These are phyloP conservation scores for Penicillium coffeae DNA, from an alignment of 495 filamentous ascomycete species.

Conservation along the genomic window DNA sequence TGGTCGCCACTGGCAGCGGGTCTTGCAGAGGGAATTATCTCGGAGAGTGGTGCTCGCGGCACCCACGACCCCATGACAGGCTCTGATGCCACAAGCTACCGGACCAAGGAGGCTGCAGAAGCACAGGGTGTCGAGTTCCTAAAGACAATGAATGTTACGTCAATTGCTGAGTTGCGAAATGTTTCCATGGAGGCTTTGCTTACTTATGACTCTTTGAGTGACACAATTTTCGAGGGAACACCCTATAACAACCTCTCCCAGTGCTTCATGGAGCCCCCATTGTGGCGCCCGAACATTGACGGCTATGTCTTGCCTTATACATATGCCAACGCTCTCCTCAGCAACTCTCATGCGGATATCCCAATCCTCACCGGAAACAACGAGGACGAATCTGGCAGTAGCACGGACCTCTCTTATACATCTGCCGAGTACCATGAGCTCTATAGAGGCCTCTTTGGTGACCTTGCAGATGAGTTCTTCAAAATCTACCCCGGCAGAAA, in stretches of 20 bases:
- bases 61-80: constrained; percentile 13
- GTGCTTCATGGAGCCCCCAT: constrained; percentile 9
- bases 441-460: constrained; percentile 6
- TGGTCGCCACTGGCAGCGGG: constrained; percentile 10
- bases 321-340: constrained; percentile 5
- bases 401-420: not conserved
- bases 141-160: not conserved
- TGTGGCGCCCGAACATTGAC: constrained; percentile 15
- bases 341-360: constrained; percentile 10
- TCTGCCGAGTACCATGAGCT: constrained; percentile 7
- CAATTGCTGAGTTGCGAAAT: not conserved
- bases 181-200: not conserved
- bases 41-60: constrained; percentile 17
- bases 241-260: constrained; percentile 8
- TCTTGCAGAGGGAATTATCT: constrained; percentile 8
- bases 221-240: constrained; percentile 3
- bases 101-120: constrained; percentile 12
- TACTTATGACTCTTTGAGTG: not conserved
- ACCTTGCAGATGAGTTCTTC: constrained; percentile 11
- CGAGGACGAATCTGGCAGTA: constrained; percentile 10
- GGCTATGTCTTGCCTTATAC: constrained; percentile 11
- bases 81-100: constrained; percentile 10
- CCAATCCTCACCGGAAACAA: constrained; percentile 18
- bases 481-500: constrained; percentile 9
- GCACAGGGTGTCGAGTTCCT: constrained; percentile 8